Evolutionary conservation across 768 basidiomycete species (phyloP).

Genomic region (Boletus reticulatus): DNA sequence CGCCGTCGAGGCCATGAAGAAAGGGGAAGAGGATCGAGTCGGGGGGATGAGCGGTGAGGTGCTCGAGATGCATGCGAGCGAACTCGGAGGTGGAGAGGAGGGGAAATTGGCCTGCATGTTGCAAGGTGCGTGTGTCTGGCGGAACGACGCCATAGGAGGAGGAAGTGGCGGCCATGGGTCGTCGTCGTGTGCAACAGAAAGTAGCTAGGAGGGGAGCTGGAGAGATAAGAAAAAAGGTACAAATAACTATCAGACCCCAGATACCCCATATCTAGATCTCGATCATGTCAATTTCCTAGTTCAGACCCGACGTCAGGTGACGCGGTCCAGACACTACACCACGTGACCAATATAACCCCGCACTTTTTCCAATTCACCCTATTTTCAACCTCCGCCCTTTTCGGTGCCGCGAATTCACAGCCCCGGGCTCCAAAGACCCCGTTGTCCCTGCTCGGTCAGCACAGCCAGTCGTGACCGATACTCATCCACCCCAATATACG

Average conservation of each 20-base stretch:
- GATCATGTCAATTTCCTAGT: conserved; percentile 3
- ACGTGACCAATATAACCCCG: conserved; percentile 17
- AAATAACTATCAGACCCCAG: conserved; percentile 20
- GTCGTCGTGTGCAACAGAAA: conserved; percentile 1
- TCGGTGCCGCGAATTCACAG: conserved; percentile 39
- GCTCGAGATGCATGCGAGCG: conserved; percentile 57
- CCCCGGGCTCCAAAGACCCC: conserved; percentile 58
- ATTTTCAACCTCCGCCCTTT: conserved; percentile 11
- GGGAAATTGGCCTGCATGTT: conserved; percentile 14
- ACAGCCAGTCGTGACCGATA: conserved; percentile 77
- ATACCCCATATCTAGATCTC: conserved; percentile 20
- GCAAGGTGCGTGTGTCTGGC: conserved; percentile 4
- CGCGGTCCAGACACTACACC: conserved; percentile 12
- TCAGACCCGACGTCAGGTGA: conserved; percentile 19
- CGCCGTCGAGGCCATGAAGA: conserved; percentile 82
- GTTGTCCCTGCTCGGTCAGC: conserved; percentile 52
- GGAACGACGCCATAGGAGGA: conserved; percentile 20
- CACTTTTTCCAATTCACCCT: conserved; percentile 23
- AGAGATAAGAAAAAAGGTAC: conserved; percentile 23
- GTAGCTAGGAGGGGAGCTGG: not conserved
- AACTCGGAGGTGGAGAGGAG: conserved; percentile 49
- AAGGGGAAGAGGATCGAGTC: conserved; percentile 87
- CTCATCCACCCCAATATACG: conserved; percentile 91
- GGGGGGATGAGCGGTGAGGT: conserved; percentile 68
- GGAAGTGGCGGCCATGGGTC: conserved; percentile 5